Base-by-base conservation (phyloP, 2,329 filamentous ascomycete species). In the Scleromitrula shiraiana region DNA sequence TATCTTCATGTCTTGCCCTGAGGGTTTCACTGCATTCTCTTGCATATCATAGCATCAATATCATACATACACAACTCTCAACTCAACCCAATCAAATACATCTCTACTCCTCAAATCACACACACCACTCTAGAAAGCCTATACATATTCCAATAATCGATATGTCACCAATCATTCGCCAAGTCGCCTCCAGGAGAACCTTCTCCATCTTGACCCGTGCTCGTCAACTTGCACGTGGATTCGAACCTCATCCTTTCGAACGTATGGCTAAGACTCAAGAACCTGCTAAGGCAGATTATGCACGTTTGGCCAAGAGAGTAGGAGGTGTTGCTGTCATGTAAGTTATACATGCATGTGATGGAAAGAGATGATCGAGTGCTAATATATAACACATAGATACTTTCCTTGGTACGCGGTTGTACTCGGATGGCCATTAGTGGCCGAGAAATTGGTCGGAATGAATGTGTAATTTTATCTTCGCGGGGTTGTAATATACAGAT, bases 381-480 rank as follows among this genome's bases (percentile, higher is more conserved):
- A 37, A 49, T 42, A 33, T 20, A 6, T 19, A 12, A 2, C 3
- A 7, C 9, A 37, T 36, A 50, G 48, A 15, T 50, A 30, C 20
- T 46, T 50, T 15, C 48, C 48, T 2, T 30, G 36, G 19, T 46
- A 46, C 22, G 48, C 48, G 19, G 0, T 50, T 12, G 35, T 50
- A 6, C 42, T 50, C 15, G 36, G 41, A 14, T 50, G 48, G 48
- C 48, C 48, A n/a, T 36, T 50, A 17, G 24, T 43, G 22, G 42
- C 48, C 2, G 42, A 50, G 42, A 36, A 46, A 22, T 8, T 32
- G 5, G 5, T 49, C 6, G 24, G 14, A 22, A 3, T 8, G 7
- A 29, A 41, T 9, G 19, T 26, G 14, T 36, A 36, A 35, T 10
- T 7, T 15, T n/a, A 15, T 33, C 9, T n/a, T 15, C 1, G 26